Evolutionary conservation across 208 protist genomes (phyloP), one percentile per base, ranked within the genome.

Genomic region (Tritrichomonas musculus): DNA sequence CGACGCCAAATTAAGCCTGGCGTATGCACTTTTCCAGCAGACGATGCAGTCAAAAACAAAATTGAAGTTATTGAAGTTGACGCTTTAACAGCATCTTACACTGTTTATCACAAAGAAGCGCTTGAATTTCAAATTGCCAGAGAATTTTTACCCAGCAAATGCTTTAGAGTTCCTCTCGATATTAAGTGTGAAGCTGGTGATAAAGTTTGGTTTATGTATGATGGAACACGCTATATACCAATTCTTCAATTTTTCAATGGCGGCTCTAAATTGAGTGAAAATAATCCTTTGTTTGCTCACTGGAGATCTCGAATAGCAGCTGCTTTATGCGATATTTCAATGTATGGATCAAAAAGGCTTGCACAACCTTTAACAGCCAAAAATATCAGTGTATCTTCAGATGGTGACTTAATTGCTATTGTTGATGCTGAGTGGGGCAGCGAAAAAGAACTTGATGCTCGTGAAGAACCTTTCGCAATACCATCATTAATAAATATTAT

Each of bases 41-140:
- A 77, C 14, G 69, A 77, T 44, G 25, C 69, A 17, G 69, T 33
- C 11, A 77, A 77, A 44, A 77, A 77, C 20, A 8, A 14, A 20
- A 44, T 77, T 47, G 69, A 77, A 39, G 69, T 77, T n/a, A 77
- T 77, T 17, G 69, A 77, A 77, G 69, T 77, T 77, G 69, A 77
- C 44, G 69, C 69, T 17, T 77, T 77, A n/a, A 77, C 69, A 9
- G 69, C 69, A 11, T 77, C 69, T 20, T 77, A 77, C 33, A 77
- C 69, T 20, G 69, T n/a, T 39, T 77, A 77, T 44, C 69, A 77
- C 33, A 77, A 77, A n/a, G 69, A 77, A 20, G 69, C 69, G 5
- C 69, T 77, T 9, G 69, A 77, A 11, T 77, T 77, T 33, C 25
- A 77, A 44, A 77, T 77, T 27, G 69, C 69, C 4, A 22, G 69